Percentiles rank a stretch among this genome's conserved stretches.
phyloP scores from a whole-genome alignment of 78 protist species.

The Dictyostelium capitatum region DNA sequence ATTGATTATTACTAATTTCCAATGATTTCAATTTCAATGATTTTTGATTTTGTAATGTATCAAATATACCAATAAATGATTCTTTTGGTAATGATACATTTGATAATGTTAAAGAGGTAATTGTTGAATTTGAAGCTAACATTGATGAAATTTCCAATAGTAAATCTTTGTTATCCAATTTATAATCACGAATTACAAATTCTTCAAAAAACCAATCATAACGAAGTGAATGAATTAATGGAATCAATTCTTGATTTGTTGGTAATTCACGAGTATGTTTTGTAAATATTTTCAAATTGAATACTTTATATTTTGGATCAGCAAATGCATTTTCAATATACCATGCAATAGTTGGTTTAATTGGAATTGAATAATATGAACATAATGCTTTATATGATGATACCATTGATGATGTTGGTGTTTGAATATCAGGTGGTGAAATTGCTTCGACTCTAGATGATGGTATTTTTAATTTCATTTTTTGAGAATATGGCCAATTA shows the following conservation, averaged over 20 bases:
- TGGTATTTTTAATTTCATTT: constrained; percentile 68
- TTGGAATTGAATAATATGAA: constrained; percentile 25
- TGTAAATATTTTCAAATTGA: constrained; percentile 57
- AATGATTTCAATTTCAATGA: constrained; percentile 22
- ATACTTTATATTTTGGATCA: constrained; percentile 41
- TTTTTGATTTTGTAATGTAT: constrained; percentile 58
- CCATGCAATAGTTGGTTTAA: constrained; percentile 50
- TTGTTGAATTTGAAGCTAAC: constrained; percentile 33
- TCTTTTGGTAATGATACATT: constrained; percentile 54
- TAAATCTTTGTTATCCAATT: neutral
- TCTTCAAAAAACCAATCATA: constrained; percentile 77
- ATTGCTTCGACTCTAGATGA: constrained; percentile 56
- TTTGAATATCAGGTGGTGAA: constrained; percentile 71
- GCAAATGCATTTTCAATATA: constrained; percentile 59
- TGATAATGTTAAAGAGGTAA: neutral
- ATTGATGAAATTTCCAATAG: neutral
- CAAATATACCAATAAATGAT: constrained; percentile 22
- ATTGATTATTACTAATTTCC: constrained; percentile 5
- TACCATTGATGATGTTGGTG: constrained; percentile 51
- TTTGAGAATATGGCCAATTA: constrained; percentile 59
- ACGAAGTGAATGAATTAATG: constrained; percentile 62
- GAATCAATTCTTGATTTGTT: constrained; percentile 63
- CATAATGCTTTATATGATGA: constrained; percentile 44
- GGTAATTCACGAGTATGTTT: constrained; percentile 64
- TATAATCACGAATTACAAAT: constrained; percentile 26